These are phyloP conservation scores for Leccinum subgranulosum DNA, from an alignment of 768 basidiomycete genomes.

Conservation along the genomic window DNA sequence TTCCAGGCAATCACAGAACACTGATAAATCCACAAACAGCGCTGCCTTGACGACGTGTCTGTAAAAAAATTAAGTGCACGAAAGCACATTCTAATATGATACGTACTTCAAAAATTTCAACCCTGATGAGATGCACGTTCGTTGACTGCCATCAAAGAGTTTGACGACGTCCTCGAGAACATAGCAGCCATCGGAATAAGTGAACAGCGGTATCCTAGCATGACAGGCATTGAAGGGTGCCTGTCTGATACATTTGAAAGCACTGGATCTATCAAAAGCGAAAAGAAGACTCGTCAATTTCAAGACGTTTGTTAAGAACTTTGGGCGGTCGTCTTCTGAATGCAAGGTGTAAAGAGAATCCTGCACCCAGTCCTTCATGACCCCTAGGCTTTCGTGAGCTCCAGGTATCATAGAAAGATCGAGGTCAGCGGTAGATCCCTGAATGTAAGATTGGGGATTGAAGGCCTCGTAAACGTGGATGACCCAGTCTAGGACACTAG, in stretches of 20 bases:
- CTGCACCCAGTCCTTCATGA: conserved; percentile 46
- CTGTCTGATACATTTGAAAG: conserved; percentile 34
- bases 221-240: conserved; percentile 25
- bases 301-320: conserved; percentile 39
- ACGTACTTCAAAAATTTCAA: conserved; percentile 39
- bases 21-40: conserved; percentile 42
- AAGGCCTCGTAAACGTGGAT: conserved; percentile 46
- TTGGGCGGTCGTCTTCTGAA: background rate
- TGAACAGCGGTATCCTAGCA: background rate
- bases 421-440: conserved; percentile 43
- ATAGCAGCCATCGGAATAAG: conserved; percentile 18
- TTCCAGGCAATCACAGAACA: conserved; percentile 54
- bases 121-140: conserved; percentile 33
- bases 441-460: conserved; percentile 42
- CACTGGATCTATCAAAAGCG: conserved; percentile 35
- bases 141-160: conserved; percentile 26
- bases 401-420: conserved; percentile 38
- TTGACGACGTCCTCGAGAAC: conserved; percentile 34
- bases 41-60: conserved; percentile 44
- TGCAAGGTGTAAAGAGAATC: conserved; percentile 41
- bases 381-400: conserved; percentile 32
- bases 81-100: background rate
- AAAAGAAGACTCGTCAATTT: conserved; percentile 38
- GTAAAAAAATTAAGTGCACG: conserved; percentile 16
- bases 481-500: conserved; percentile 30